phyloP scores from a whole-genome alignment of 1,139 yeast genomes.

The Geotrichum macrosporum region DNA sequence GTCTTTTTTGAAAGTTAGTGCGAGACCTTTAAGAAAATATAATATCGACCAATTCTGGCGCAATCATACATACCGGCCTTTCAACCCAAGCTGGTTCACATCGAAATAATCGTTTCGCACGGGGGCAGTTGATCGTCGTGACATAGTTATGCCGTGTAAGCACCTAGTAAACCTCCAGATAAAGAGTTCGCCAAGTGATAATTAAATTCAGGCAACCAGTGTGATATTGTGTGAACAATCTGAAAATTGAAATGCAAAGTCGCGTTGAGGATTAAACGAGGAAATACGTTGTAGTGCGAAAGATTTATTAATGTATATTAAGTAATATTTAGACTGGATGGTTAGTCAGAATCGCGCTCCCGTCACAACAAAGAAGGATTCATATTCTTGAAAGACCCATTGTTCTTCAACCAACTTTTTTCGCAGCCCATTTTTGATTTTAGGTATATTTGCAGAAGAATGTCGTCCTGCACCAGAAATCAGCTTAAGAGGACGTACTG shows the following conservation, averaged over 20 bases:
- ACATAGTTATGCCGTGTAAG: constrained; percentile 21
- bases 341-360: constrained; percentile 1
- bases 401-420: constrained; percentile 24
- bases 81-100: constrained; percentile 26
- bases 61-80: constrained; percentile 26
- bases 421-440: constrained; percentile 33
- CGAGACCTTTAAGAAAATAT: too few species aligned
- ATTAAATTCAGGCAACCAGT: too few species aligned
- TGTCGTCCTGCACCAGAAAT: constrained; percentile 37
- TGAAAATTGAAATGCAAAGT: neutral
- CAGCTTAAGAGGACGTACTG: constrained; percentile 25
- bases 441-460: constrained; percentile 33
- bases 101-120: constrained; percentile 23
- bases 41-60: too few species aligned
- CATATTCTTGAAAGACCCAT: constrained; percentile 27
- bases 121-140: constrained; percentile 22
- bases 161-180: too few species aligned
- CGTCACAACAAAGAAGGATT: constrained; percentile 26
- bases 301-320: too few species aligned
- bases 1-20: too few species aligned
- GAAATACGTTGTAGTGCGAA: too few species aligned
- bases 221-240: neutral
- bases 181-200: too few species aligned
- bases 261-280: neutral
- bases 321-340: too few species aligned